Conservation (phyloP, 352 stramenopile genomes). For the Phytopythium sindhum region DNA sequence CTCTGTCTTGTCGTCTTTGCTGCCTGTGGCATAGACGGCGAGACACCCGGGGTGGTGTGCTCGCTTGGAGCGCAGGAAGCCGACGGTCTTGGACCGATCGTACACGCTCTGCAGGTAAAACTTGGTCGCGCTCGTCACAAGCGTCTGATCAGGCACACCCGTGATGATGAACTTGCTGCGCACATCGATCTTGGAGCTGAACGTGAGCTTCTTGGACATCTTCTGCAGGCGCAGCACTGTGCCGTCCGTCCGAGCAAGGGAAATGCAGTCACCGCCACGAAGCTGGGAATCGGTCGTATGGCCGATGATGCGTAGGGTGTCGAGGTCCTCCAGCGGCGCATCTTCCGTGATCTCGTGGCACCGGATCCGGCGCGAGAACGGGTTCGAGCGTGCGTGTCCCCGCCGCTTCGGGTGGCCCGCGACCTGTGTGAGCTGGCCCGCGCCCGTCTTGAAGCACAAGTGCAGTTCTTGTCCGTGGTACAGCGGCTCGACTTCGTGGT, state of each 20-base stretch:
- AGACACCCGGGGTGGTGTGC: slow-evolving; percentile 38
- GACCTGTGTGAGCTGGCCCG: slow-evolving; percentile 37
- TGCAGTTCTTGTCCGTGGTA: slow-evolving; percentile 58
- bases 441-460: slow-evolving; percentile 46
- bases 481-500: slow-evolving; percentile 25
- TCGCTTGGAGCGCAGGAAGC: slow-evolving; percentile 45
- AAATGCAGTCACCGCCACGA: slow-evolving; percentile 57
- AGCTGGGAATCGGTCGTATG: slow-evolving; percentile 54
- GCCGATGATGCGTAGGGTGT: slow-evolving; percentile 54
- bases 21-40: slow-evolving; percentile 52
- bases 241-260: slow-evolving; percentile 51
- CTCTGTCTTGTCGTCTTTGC: slow-evolving; percentile 51
- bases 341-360: slow-evolving; percentile 31
- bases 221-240: slow-evolving; percentile 57
- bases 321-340: slow-evolving; percentile 30
- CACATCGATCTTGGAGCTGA: slow-evolving; percentile 62
- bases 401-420: slow-evolving; percentile 37
- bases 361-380: slow-evolving; percentile 52
- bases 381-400: slow-evolving; percentile 26
- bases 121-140: slow-evolving; percentile 59
- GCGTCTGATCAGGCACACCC: slow-evolving; percentile 54
- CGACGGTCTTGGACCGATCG: slow-evolving; percentile 61
- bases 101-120: slow-evolving; percentile 75
- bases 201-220: slow-evolving; percentile 58
- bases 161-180: slow-evolving; percentile 65